phyloP scores from a whole-genome alignment of 2,329 filamentous ascomycete species.

The Trichoderma arundinaceum region DNA sequence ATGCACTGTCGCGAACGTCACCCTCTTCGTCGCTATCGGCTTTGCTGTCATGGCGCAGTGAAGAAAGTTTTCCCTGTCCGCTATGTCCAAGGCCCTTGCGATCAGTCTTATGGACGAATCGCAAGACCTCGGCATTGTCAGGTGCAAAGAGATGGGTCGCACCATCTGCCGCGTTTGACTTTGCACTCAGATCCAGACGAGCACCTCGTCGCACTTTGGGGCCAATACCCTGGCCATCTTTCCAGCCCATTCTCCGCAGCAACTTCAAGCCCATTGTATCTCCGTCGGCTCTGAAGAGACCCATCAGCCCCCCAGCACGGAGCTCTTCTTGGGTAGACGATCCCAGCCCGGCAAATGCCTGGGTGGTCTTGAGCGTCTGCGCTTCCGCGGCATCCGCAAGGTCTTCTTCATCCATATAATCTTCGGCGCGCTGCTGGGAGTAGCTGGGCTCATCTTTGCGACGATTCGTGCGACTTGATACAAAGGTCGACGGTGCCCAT shows the following conservation, averaged over 20 bases:
- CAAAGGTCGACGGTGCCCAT: constrained; percentile 91
- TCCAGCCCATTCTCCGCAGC: constrained; percentile 93
- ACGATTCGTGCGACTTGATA: constrained; percentile 84
- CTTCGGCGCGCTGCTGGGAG: constrained; percentile 72
- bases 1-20: constrained; percentile 26
- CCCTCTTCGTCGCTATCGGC: constrained; percentile 56
- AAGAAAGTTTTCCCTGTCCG: constrained; percentile 60
- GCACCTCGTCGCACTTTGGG: constrained; percentile 81
- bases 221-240: constrained; percentile 89
- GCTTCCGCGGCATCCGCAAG: constrained; percentile 83
- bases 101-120: constrained; percentile 68
- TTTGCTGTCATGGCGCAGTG: constrained; percentile 45
- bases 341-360: constrained; percentile 78
- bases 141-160: constrained; percentile 81
- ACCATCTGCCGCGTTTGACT: constrained; percentile 46
- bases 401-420: constrained; percentile 99
- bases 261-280: constrained; percentile 88
- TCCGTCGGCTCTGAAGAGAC: constrained; percentile 72
- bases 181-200: constrained; percentile 60
- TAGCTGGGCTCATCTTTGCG: constrained; percentile 66
- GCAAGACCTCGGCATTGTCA: constrained; percentile 74
- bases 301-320: constrained; percentile 64
- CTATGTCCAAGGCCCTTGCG: constrained; percentile 72
- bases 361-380: constrained; percentile 72
- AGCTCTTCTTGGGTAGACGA: constrained; percentile 62